A percentile compares a stretch with the other conserved stretches of the same genome.
Conservation (phyloP, 768 basidiomycete species). For the Trichaptum fuscoviolaceum region DNA sequence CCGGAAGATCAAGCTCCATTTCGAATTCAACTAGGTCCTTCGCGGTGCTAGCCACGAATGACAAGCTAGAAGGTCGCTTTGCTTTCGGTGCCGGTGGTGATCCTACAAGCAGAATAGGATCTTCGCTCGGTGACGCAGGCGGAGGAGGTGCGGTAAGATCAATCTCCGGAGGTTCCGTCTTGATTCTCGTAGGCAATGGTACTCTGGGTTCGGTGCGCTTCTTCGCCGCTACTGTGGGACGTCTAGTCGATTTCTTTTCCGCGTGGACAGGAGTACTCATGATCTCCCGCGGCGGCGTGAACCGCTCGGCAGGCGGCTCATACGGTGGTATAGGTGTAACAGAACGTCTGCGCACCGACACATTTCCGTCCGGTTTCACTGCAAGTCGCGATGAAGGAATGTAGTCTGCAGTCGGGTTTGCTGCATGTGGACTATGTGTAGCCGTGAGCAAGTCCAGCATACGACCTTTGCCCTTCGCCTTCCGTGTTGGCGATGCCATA, state of each 20-base stretch:
- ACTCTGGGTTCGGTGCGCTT: conserved; percentile 16
- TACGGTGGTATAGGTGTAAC: conserved; percentile 53
- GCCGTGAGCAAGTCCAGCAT: conserved; percentile 18
- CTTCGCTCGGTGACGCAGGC: conserved; percentile 47
- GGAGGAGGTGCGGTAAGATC: conserved; percentile 54
- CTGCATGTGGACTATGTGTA: conserved; percentile 33
- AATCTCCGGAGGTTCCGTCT: conserved; percentile 63
- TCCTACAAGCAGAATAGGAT: conserved; percentile 2
- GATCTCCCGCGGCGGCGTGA: conserved; percentile 66
- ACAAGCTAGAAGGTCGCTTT: not conserved
- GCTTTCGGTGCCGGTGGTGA: not conserved
- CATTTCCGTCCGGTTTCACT: conserved; percentile 19
- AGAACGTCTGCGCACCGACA: conserved; percentile 32
- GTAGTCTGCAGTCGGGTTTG: conserved; percentile 47
- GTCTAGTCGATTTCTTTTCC: conserved; percentile 16
- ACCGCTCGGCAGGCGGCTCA: conserved; percentile 62
- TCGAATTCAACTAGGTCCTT: conserved; percentile 4
- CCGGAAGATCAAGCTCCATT: conserved; percentile 5
- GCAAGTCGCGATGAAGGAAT: conserved; percentile 30
- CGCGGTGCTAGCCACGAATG: not conserved
- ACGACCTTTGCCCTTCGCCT: conserved; percentile 6
- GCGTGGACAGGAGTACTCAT: conserved; percentile 31
- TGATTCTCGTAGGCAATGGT: conserved; percentile 28
- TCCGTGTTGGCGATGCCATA: not conserved
- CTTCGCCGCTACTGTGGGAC: conserved; percentile 37